Evolutionary conservation across 2,329 filamentous ascomycete genomes (phyloP).

Genomic region (Neoarthrinium moseri): DNA sequence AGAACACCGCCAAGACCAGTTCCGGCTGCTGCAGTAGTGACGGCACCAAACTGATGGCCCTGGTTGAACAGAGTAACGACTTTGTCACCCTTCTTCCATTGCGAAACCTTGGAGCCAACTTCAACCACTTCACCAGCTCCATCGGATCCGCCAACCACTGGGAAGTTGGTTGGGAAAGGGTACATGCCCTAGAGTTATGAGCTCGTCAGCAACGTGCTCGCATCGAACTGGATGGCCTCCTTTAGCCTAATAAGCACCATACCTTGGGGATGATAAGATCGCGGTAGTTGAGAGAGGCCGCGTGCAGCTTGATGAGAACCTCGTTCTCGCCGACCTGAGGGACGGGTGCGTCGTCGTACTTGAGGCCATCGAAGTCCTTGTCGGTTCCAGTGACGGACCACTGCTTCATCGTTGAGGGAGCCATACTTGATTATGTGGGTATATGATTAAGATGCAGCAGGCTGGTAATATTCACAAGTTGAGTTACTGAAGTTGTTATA

Average conservation of each 20-base stretch:
- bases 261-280: slow-evolving; percentile 48
- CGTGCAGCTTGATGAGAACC: slow-evolving; percentile 65
- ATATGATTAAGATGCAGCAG: not conserved
- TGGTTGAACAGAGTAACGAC: slow-evolving; percentile 64
- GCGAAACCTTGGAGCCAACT: slow-evolving; percentile 46
- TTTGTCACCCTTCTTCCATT: slow-evolving; percentile 51
- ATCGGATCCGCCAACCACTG: slow-evolving; percentile 51
- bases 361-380: slow-evolving; percentile 59
- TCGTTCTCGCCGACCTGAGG: slow-evolving; percentile 67
- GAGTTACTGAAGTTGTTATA: not conserved
- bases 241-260: no score
- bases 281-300: slow-evolving; percentile 54
- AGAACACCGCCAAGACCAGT: slow-evolving; percentile 67
- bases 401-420: slow-evolving; percentile 45
- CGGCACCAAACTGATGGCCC: slow-evolving; percentile 44
- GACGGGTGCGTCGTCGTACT: slow-evolving; percentile 51
- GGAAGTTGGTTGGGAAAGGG: slow-evolving; percentile 38
- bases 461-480: no score
- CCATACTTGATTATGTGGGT: slow-evolving; percentile 14
- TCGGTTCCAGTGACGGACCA: slow-evolving; percentile 53
- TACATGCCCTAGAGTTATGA: slow-evolving; percentile 37
- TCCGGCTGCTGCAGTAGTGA: slow-evolving; percentile 29
- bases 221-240: no score
- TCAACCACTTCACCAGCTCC: slow-evolving; percentile 53
- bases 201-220: slow-evolving; percentile 5